Base-by-base conservation (phyloP, 164 flowering plant species). In the Liquidambar formosana region DNA sequence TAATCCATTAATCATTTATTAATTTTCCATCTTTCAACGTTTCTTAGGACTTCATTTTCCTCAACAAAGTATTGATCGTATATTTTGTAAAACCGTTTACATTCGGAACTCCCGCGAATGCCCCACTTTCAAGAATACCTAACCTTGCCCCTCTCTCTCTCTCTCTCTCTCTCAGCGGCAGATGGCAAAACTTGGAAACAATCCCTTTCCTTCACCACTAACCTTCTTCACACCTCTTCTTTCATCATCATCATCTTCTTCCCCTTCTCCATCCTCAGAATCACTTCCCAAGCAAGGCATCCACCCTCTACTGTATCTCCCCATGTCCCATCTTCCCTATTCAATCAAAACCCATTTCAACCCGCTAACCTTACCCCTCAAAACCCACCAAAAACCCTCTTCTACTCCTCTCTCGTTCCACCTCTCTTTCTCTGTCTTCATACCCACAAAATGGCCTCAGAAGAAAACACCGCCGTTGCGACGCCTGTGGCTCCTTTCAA, bases 181-280 rank as follows among this genome's bases (percentile, higher is more conserved):
- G 33, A 63, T 77, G 71, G 51, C 74, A 71, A 52, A 46, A 47
- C 16, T 51, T 60, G n/a, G 41, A 76, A 54, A 77, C 75, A 73
- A 77, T 83, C 76, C 84, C 76, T 81, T 80, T 71, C 82, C 82
- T 83, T 77, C 72, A 47, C 74, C 76, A 47, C 74, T 75, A 69
- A 65, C 48, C 57, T 46, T 48, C 68, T 54, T 58, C 65, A 43
- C 28, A 57, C 10, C 48, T 74, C 49, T 23, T 62, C 3, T 33
- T 18, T 5, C 26, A n/a, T n/a, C 41, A 15, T 23, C 1, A 57
- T 33, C 64, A 60, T 64, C 75, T 67, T 57, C 70, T 68, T 57
- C 61, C n/a, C n/a, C n/a, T n/a, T n/a, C n/a, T 49, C 62, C 63
- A 76, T 54, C 41, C 41, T 33, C 41, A 33, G 41, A 33, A 33